Percentiles rank a stretch among this genome's conserved stretches.
Evolutionary conservation across 768 basidiomycete species (phyloP).

Genomic region (Dictyophora rubrovolvata): DNA sequence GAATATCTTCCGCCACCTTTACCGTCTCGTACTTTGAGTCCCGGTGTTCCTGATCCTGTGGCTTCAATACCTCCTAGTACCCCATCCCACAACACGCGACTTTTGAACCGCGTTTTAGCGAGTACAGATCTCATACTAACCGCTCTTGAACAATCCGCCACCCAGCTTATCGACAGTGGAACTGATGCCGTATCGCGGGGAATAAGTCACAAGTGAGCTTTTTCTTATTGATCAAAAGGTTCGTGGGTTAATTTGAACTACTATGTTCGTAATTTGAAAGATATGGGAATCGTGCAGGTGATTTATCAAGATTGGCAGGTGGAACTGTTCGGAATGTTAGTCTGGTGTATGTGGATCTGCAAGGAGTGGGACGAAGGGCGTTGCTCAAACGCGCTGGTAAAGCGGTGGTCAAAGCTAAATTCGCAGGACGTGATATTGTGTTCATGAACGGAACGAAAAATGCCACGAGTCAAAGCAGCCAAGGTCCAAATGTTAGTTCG

Average conservation of each 20-base stretch:
- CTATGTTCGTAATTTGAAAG: slow-evolving; percentile 19
- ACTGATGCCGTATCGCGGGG: slow-evolving; percentile 38
- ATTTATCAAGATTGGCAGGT: slow-evolving; percentile 47
- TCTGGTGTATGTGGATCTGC: slow-evolving; percentile 68
- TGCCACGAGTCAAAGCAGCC: neutral
- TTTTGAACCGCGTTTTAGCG: slow-evolving; percentile 38
- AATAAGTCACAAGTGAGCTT: slow-evolving; percentile 45
- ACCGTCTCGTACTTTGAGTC: neutral
- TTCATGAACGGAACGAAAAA: slow-evolving; percentile 6
- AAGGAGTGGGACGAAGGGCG: slow-evolving; percentile 60
- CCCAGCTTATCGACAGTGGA: slow-evolving; percentile 41
- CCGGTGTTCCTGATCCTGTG: neutral
- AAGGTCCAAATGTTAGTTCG: neutral
- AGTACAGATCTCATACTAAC: slow-evolving; percentile 59
- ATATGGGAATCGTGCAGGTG: slow-evolving; percentile 55
- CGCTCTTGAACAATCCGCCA: slow-evolving; percentile 49
- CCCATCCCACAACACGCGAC: slow-evolving; percentile 10
- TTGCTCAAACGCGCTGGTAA: slow-evolving; percentile 53
- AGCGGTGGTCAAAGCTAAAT: slow-evolving; percentile 41
- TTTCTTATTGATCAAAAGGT: neutral
- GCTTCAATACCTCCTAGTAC: neutral
- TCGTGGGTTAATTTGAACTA: neutral
- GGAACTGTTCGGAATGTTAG: slow-evolving; percentile 62
- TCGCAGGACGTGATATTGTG: slow-evolving; percentile 17
- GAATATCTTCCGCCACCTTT: neutral